Base-by-base conservation (phyloP, 2,329 filamentous ascomycete species). In the Stagonosporopsis rhizophila region DNA sequence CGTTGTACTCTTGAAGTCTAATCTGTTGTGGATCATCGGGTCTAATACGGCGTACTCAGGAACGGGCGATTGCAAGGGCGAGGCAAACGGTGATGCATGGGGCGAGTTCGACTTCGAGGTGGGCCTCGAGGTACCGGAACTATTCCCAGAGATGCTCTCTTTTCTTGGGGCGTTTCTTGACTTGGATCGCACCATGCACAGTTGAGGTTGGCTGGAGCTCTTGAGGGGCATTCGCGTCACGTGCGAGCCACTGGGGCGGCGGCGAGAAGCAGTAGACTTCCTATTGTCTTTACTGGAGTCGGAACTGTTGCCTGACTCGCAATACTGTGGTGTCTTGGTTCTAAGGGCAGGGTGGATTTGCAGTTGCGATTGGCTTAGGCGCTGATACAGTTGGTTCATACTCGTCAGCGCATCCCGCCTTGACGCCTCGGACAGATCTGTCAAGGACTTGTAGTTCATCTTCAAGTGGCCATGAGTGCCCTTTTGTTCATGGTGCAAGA, bases 361-460 rank as follows among this genome's bases (percentile, higher is more conserved):
- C 5, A 73, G 45, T 50, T 75, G 72, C 19, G 75, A 75, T 32
- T 73, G 71, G 35, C 74, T 75, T 44, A 78, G 54, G 39, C 77
- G 72, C 25, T 70, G 64, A 55, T 72, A 77, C 8, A 81, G 71
- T 51, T 77, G 70, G 27, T 74, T 74, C 46, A 81, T 68, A 15
- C 77, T 74, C 12, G 71, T 66, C 42, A 81, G 67, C 17, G 79
- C 79, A 40, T 81, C 78, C n/a, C 68, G 56, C n/a, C 80, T 66
- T 14, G 79, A 79, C 7, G 65, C 60, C 48, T 82, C 78, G n/a
- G 79, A 80, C 23, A 81, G 65, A 46, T 69, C 71, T n/a, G 76
- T 80, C 41, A 82, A 62, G 1, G 76, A 76, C 40, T 69, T 73
- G 63, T 79, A 81, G 68, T 82, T 78, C 19, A 81, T 64, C 30